Evolutionary conservation across 139 green algal genomes (phyloP).

Genomic region (Closterium sp.): DNA sequence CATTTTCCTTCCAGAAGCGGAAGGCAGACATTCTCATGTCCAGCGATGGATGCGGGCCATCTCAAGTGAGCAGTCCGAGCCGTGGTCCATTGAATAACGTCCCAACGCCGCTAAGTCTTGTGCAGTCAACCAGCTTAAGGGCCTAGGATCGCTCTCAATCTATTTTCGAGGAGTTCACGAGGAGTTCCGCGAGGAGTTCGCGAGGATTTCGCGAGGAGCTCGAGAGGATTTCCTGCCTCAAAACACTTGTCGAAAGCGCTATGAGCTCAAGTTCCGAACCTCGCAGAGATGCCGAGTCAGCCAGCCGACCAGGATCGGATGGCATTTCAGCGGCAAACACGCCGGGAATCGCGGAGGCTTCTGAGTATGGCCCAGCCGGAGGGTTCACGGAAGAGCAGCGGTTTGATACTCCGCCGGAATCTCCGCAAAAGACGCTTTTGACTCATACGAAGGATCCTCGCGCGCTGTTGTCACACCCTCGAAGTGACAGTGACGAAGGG

Average conservation of each 20-base stretch:
- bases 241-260: not conserved
- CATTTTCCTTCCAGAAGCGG: not conserved
- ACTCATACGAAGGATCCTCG: not conserved
- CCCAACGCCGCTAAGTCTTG: too few relatives aligned
- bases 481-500: not conserved
- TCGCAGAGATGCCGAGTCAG: not conserved
- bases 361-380: not conserved
- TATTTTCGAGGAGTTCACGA: too few relatives aligned
- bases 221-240: too few relatives aligned
- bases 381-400: not conserved
- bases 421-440: not conserved
- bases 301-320: not conserved
- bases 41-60: not conserved
- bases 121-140: too few relatives aligned
- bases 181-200: too few relatives aligned
- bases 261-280: not conserved
- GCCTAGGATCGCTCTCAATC: too few relatives aligned
- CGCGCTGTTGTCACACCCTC: not conserved
- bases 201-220: too few relatives aligned
- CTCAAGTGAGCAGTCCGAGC: not conserved
- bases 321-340: not conserved
- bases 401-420: not conserved
- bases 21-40: not conserved
- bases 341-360: not conserved
- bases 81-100: not conserved